Base-by-base conservation (phyloP, 495 filamentous ascomycete species). In the Podospora bellae-mahoneyi region DNA sequence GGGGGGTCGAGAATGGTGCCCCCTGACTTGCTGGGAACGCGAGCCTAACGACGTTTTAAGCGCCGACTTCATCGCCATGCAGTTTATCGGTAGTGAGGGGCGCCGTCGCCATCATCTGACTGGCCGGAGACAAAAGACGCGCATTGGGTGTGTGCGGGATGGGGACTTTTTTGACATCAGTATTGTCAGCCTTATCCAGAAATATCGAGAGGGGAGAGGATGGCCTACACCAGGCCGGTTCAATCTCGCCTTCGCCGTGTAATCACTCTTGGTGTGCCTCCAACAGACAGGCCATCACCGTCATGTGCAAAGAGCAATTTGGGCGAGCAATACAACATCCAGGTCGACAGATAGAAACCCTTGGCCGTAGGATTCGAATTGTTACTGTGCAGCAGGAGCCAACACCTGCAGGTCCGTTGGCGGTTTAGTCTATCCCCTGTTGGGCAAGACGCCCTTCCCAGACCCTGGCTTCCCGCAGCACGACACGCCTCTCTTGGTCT, bases 61-160 rank as follows among this genome's bases (percentile, higher is more conserved):
- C 77, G 77, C 77, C 77, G 68, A 68, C 74, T 71, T 73, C 72
- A 65, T 71, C 60, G 55, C 57, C 73, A 73, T 78, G 77, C 77
- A 77, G 73, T 60, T 70, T 69, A 64, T 74, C 72, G 65, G 74
- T 67, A 74, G 69, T 69, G 74, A 67, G 65, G 69, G 71, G 69
- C 65, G 68, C 69, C 26, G 65, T 74, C 28, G 64, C 64, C 66
- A 44, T 34, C 66, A 34, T 71, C 62, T 53, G 63, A 78, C 75
- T 78, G 76, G 76, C 68, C 55, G 65, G 54, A 64, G 19, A 44
- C 23, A 10, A 74, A 75, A 77, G 73, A 78, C 75, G 78, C 77
- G 75, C 78, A 76, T 65, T 66, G 64, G 63, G 69, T 68, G 72
- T 73, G 65, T 76, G 64, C 64, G 72, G 68, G 64, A 71, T 66